Evolutionary conservation across 257 asterid genomes (phyloP), one percentile per base, ranked within the genome.

Genomic region (Catharanthus roseus): DNA sequence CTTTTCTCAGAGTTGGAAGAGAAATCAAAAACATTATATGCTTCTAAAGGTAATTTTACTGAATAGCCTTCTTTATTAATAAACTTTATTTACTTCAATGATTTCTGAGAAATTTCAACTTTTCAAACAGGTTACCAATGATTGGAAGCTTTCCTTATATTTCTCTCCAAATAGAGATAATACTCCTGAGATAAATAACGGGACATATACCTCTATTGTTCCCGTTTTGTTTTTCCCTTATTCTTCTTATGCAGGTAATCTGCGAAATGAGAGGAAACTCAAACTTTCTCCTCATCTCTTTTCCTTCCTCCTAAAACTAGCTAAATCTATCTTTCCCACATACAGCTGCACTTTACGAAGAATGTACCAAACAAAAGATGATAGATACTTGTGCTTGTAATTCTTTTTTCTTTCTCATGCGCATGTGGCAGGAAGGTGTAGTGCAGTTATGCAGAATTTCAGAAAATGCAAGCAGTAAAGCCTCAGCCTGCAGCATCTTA

Each of bases 401-500:
- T 39, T 24, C 15, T 34, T n/a, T 3, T 36, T 50, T 44, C 45
- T 28, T 12, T 33, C 45, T 56, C 56, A 6, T 21, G 9, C 16
- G 11, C 31, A 23, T 38, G 6, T 16, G 61, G 47, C 13, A 19
- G 49, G 29, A 55, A 33, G 45, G 53, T 42, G 57, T 21, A 47
- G 42, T 19, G 45, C 34, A 61, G 74, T 54, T 49, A 49, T 19
- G 55, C 55, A 49, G 24, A 62, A 65, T 56, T 61, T 44, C 31
- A 33, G 66, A 63, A 63, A 18, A 44, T 65, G 68, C 39, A 55
- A 50, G 71, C 67, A 42, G 38, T 10, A 26, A 65, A 64, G 50
- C 45, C 60, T 0, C 44, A 66, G 67, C 38, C n/a, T 28, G 77
- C 72, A 76, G 62, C 53, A 71, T 74, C 96, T 78, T 86, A 93